These are phyloP conservation scores for Phytophthora sp. DNA, from an alignment of 352 stramenopile species.

Conservation along the genomic window DNA sequence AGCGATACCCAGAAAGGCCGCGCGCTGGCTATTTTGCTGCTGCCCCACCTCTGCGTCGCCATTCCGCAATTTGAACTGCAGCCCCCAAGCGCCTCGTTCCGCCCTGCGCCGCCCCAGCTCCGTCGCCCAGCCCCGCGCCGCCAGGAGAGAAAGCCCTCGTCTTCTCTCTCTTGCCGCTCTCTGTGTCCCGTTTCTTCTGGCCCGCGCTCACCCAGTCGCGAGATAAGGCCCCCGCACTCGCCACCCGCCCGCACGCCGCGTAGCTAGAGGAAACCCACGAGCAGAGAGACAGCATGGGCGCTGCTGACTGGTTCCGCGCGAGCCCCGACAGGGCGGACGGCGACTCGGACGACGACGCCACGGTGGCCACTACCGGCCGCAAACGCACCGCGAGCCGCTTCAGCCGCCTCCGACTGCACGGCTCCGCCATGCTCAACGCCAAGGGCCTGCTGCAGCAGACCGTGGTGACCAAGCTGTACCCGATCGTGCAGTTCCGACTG, in stretches of 20 bases:
- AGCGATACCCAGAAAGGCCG: too few species aligned
- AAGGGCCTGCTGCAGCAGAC: slow-evolving; percentile 53
- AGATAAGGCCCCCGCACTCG: too few species aligned
- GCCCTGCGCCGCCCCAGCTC: slow-evolving; percentile 3
- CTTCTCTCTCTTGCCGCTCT: slow-evolving; percentile 24
- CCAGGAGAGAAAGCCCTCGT: slow-evolving; percentile 8
- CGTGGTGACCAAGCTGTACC: slow-evolving; percentile 50
- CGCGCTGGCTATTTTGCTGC: slow-evolving; percentile 22
- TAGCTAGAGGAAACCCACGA: slow-evolving; percentile 22
- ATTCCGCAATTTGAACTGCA: slow-evolving; percentile 36
- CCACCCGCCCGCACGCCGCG: too few species aligned
- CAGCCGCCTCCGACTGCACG: slow-evolving; percentile 38
- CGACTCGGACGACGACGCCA: not conserved
- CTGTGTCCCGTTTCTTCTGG: slow-evolving; percentile 20
- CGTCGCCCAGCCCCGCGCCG: not conserved
- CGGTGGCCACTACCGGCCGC: not conserved
- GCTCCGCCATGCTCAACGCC: slow-evolving; percentile 48
- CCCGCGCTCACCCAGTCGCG: too few species aligned
- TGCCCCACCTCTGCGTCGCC: slow-evolving; percentile 10
- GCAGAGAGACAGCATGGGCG: slow-evolving; percentile 45
- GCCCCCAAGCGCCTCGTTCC: slow-evolving; percentile 11
- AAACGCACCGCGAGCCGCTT: slow-evolving; percentile 34
- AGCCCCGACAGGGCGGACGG: slow-evolving; percentile 21
- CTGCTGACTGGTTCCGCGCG: slow-evolving; percentile 38
- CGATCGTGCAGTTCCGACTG: slow-evolving; percentile 49